Percentiles rank a stretch among this genome's conserved stretches.
Evolutionary conservation across 129 eudicot species (phyloP).

Genomic region (Artemisia argyi): DNA sequence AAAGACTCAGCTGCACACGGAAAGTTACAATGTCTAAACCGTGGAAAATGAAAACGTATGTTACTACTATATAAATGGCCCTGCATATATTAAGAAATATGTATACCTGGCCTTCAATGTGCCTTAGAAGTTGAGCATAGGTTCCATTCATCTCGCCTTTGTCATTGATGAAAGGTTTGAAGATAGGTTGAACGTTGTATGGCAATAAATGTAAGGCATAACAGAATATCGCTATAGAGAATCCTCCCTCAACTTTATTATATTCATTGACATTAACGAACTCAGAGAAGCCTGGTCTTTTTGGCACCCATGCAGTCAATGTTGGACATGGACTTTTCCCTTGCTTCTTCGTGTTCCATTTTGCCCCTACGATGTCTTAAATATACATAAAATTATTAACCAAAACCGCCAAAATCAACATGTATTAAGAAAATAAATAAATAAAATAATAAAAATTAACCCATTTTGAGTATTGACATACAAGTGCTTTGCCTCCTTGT

Average conservation of each 20-base stretch:
- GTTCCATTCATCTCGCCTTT: slow-evolving; percentile 24
- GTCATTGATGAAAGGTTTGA: slow-evolving; percentile 20
- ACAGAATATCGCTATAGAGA: slow-evolving; percentile 23
- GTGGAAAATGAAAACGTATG: too few species aligned
- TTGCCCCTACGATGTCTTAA: slow-evolving; percentile 13
- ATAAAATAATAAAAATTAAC: not conserved
- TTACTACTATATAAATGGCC: too few species aligned
- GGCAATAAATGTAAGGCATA: slow-evolving; percentile 16
- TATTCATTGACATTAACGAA: slow-evolving; percentile 17
- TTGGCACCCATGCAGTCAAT: slow-evolving; percentile 22
- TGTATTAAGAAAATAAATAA: not conserved
- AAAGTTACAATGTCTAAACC: too few species aligned
- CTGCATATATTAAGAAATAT: not conserved
- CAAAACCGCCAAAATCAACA: not conserved
- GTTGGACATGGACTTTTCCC: slow-evolving; percentile 12
- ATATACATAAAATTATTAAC: not conserved
- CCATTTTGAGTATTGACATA: not conserved
- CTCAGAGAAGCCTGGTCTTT: slow-evolving; percentile 20
- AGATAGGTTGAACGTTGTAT: slow-evolving; percentile 9
- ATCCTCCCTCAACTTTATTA: slow-evolving; percentile 23
- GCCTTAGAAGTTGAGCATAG: slow-evolving; percentile 16
- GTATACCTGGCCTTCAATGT: slow-evolving; percentile 21
- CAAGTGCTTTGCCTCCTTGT: not conserved
- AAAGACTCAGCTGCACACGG: too few species aligned
- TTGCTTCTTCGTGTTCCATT: not conserved